phyloP scores from a whole-genome alignment of 1,284 basidiomycete genomes.

The Ganoderma lucidum region DNA sequence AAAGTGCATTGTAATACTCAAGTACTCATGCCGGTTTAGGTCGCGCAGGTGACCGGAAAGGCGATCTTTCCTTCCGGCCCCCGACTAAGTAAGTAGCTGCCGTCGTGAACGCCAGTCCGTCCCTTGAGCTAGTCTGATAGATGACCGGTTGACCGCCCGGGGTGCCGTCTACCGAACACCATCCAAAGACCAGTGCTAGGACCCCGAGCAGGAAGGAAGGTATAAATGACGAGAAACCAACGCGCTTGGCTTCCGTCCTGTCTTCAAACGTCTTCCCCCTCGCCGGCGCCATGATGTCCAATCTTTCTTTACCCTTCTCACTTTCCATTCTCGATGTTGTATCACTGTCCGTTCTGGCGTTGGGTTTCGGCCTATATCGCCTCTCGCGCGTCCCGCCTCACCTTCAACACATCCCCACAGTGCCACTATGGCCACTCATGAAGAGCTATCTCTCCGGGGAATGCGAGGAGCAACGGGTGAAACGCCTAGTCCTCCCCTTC shows the following conservation, averaged over 20 bases:
- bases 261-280: neutral
- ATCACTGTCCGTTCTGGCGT: conserved; percentile 12
- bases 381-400: conserved; percentile 26
- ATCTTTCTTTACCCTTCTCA: neutral
- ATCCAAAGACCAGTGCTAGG: neutral
- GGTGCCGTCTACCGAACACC: neutral
- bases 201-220: neutral
- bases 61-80: neutral
- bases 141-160: neutral
- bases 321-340: conserved; percentile 13
- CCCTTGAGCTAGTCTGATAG: conserved; percentile 2
- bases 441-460: conserved; percentile 35
- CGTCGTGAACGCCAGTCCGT: neutral
- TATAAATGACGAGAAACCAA: conserved; percentile 1
- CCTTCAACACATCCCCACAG: conserved; percentile 36
- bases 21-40: neutral
- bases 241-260: neutral
- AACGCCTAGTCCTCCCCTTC: conserved; percentile 35
- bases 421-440: conserved; percentile 33
- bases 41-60: neutral
- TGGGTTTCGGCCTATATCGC: conserved; percentile 17
- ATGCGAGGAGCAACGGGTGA: conserved; percentile 34
- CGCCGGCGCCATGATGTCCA: neutral
- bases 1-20: neutral
- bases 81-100: neutral